Percentiles rank a stretch among this genome's conserved stretches.
Conservation (phyloP, 2,329 filamentous ascomycete species). For the Eurotiales sp. region DNA sequence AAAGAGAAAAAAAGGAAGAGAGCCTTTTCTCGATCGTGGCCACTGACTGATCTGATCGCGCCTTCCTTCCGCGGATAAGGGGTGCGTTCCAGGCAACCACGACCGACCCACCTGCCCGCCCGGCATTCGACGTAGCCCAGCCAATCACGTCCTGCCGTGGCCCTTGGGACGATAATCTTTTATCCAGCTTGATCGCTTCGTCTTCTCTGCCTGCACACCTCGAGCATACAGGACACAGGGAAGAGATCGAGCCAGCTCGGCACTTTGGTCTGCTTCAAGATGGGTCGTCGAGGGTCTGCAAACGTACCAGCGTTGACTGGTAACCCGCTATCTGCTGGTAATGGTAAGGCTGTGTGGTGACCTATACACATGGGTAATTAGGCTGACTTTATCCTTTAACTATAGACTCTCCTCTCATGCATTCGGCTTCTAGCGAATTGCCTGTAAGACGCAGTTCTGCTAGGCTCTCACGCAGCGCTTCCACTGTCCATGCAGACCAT, state of each 20-base stretch:
- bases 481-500: constrained; percentile 16
- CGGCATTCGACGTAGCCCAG: neutral
- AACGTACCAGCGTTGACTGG: constrained; percentile 3
- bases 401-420: neutral
- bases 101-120: neutral
- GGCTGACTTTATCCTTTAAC: too few relatives aligned
- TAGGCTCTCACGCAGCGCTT: constrained; percentile 20
- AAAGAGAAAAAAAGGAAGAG: too few relatives aligned
- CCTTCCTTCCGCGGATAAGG: constrained; percentile 12
- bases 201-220: neutral
- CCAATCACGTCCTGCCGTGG: neutral
- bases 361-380: too few relatives aligned
- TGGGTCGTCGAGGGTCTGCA: constrained; percentile 15
- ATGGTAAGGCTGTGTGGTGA: constrained; percentile 3
- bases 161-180: neutral
- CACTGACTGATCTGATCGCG: constrained; percentile 7
- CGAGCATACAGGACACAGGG: neutral
- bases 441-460: constrained; percentile 22
- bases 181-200: neutral
- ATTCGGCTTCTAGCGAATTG: neutral
- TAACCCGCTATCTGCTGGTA: neutral
- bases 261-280: neutral
- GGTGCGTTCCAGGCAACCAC: constrained; percentile 11
- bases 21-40: too few relatives aligned
- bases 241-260: neutral